Evolutionary conservation across 148 eudicot genomes (phyloP).

Genomic region (Rheum nobile): DNA sequence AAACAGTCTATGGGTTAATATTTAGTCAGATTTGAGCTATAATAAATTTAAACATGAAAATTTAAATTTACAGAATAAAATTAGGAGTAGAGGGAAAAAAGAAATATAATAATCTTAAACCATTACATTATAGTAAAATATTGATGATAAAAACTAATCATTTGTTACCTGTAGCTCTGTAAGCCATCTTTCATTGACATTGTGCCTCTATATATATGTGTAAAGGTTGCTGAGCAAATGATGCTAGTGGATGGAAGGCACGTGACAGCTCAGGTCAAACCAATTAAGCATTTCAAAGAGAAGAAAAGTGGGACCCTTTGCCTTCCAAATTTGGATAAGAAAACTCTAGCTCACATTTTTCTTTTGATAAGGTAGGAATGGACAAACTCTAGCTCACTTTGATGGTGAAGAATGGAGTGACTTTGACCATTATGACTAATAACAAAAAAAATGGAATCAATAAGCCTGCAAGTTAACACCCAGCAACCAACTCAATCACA

Average conservation of each 20-base stretch:
- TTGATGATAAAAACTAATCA: too few relatives aligned
- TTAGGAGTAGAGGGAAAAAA: too few relatives aligned
- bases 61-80: too few relatives aligned
- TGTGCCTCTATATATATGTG: neutral
- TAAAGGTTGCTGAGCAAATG: conserved; percentile 6
- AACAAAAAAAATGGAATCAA: neutral
- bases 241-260: neutral
- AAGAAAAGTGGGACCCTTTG: neutral
- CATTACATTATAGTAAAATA: too few relatives aligned
- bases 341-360: neutral
- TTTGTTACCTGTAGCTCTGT: too few relatives aligned
- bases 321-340: neutral
- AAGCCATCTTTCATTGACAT: too few relatives aligned
- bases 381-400: too few relatives aligned
- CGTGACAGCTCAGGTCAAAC: conserved; percentile 5
- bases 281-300: conserved; percentile 4
- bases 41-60: too few relatives aligned
- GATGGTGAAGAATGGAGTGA: neutral
- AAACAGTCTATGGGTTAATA: neutral
- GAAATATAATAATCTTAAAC: too few relatives aligned
- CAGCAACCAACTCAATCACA: neutral
- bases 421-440: neutral
- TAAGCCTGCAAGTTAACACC: neutral
- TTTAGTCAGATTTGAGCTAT: too few relatives aligned
- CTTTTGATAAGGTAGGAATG: too few relatives aligned